Evolutionary conservation across 768 basidiomycete genomes (phyloP).

Genomic region (Lentinula guzmanii): DNA sequence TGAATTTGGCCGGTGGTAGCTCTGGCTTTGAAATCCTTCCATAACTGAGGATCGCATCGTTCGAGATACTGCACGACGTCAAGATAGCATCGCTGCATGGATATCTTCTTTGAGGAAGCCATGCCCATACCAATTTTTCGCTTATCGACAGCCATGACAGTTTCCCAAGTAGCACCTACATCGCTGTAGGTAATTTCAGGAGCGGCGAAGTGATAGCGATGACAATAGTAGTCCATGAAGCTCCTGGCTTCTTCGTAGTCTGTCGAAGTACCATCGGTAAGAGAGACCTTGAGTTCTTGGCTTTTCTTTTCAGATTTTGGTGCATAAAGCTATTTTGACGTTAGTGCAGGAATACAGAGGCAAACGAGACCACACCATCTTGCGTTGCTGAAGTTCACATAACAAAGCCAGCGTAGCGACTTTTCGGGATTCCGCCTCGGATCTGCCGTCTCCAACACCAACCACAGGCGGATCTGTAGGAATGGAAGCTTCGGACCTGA

Average conservation of each 20-base stretch:
- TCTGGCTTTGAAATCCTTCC: slow-evolving; percentile 63
- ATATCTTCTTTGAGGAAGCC: slow-evolving; percentile 62
- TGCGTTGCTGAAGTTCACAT: slow-evolving; percentile 58
- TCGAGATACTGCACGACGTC: slow-evolving; percentile 88
- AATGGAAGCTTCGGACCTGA: slow-evolving; percentile 35
- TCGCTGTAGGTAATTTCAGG: slow-evolving; percentile 62
- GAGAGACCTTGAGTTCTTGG: slow-evolving; percentile 14
- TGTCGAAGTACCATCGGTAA: slow-evolving; percentile 58
- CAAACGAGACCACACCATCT: slow-evolving; percentile 47
- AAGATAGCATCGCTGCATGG: slow-evolving; percentile 70
- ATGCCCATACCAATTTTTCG: slow-evolving; percentile 79
- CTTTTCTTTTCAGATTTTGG: slow-evolving; percentile 9
- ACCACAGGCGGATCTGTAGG: slow-evolving; percentile 35
- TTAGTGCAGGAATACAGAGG: background rate
- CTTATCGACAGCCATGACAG: slow-evolving; percentile 69
- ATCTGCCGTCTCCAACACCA: slow-evolving; percentile 56
- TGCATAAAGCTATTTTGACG: background rate
- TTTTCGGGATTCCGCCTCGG: slow-evolving; percentile 61
- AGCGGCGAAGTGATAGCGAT: slow-evolving; percentile 63
- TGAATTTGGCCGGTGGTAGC: slow-evolving; percentile 62
- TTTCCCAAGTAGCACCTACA: slow-evolving; percentile 50
- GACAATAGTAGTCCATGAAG: slow-evolving; percentile 96
- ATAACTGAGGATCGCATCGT: slow-evolving; percentile 73
- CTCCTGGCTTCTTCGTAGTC: slow-evolving; percentile 66
- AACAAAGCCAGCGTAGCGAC: slow-evolving; percentile 73